Evolutionary conservation across 2,329 filamentous ascomycete species (phyloP).

Genomic region (Rhinocladiella similis): DNA sequence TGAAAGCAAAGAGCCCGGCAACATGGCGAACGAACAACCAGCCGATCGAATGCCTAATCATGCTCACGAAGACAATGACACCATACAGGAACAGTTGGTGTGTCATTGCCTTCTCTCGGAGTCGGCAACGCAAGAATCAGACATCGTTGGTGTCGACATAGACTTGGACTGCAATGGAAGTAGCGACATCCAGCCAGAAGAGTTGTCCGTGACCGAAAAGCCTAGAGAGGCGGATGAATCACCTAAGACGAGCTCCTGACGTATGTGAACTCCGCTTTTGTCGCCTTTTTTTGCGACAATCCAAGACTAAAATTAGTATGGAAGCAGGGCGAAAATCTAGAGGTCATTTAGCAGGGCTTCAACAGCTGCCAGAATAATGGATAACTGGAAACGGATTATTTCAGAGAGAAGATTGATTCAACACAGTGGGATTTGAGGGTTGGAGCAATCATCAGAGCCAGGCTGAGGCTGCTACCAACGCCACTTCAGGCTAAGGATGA

Average conservation of each 20-base stretch:
- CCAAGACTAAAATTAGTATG: no score
- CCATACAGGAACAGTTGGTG: neutral
- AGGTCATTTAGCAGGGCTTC: neutral
- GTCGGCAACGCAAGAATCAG: neutral
- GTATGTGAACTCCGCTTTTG: no score
- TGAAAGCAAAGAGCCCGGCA: neutral
- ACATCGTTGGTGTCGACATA: neutral
- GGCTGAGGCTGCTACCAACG: constrained; percentile 25
- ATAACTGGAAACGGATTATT: neutral
- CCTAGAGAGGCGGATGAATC: neutral
- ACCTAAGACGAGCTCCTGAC: no score
- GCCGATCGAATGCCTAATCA: neutral
- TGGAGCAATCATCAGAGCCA: constrained; percentile 34
- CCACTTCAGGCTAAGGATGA: constrained; percentile 91
- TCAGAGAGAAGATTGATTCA: constrained; percentile 52
- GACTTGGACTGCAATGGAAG: neutral
- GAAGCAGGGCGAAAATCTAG: no score
- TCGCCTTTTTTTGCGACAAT: no score
- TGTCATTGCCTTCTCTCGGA: neutral
- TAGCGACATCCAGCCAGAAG: neutral
- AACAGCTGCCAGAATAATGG: neutral
- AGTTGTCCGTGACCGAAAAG: no score
- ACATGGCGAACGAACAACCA: neutral
- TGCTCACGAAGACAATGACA: neutral
- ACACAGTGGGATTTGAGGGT: constrained; percentile 35